These are phyloP conservation scores for Boletus vinaceobasis DNA, from an alignment of 768 basidiomycete species.

Conservation along the genomic window DNA sequence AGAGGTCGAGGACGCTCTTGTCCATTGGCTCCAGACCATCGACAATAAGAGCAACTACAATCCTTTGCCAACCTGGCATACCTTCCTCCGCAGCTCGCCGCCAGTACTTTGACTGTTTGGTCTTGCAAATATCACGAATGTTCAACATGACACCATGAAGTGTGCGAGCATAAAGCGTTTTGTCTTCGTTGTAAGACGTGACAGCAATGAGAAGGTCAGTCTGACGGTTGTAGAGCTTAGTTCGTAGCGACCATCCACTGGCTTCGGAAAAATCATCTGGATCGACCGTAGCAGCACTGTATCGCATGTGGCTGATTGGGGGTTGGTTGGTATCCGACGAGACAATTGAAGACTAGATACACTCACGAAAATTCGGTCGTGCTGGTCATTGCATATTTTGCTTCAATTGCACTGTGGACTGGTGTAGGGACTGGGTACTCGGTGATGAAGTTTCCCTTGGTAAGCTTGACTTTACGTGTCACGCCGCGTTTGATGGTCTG, in stretches of 20 bases:
- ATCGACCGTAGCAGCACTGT: constrained; percentile 88
- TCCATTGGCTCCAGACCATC: constrained; percentile 96
- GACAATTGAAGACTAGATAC: background rate
- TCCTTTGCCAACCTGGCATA: constrained; percentile 85
- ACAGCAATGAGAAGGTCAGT: constrained; percentile 95
- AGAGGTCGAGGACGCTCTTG: constrained; percentile 85
- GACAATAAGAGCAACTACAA: constrained; percentile 84
- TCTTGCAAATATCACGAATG: constrained; percentile 96
- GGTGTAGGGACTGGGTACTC: constrained; percentile 88
- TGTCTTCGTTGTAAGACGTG: constrained; percentile 92
- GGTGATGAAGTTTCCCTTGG: constrained; percentile 87
- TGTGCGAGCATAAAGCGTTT: constrained; percentile 85
- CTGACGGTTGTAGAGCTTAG: constrained; percentile 80
- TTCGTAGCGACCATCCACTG: constrained; percentile 80
- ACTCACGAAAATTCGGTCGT: constrained; percentile 90
- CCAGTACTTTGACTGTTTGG: constrained; percentile 93
- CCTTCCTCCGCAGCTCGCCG: constrained; percentile 78
- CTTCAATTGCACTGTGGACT: constrained; percentile 77
- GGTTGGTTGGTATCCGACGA: background rate
- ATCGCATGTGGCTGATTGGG: constrained; percentile 72
- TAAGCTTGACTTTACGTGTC: constrained; percentile 92
- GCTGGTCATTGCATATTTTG: constrained; percentile 65
- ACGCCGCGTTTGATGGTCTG: constrained; percentile 92
- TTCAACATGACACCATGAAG: constrained; percentile 97
- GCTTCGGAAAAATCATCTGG: constrained; percentile 83